Conservation (phyloP, 106 monocot genomes). For the Allium sativum region DNA sequence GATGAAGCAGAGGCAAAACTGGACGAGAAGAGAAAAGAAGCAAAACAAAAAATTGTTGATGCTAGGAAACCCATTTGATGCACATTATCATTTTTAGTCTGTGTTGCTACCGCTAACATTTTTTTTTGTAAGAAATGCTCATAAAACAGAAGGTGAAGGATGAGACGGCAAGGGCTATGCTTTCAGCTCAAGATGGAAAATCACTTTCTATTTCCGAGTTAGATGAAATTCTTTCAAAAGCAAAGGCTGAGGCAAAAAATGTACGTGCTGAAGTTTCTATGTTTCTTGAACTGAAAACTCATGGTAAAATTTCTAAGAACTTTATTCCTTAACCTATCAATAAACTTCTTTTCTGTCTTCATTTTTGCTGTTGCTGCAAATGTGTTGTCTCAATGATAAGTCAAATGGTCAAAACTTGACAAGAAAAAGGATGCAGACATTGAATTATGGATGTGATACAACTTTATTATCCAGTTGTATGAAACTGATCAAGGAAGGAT, state of each 20-base stretch:
- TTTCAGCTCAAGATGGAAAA: conserved; percentile 21
- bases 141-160: conserved; percentile 51
- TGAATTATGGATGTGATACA: too few species aligned
- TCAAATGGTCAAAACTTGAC: not conserved
- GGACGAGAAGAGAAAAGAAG: conserved; percentile 29
- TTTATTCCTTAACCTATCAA: not conserved
- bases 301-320: conserved; percentile 5
- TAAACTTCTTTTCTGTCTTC: not conserved
- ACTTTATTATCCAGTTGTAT: too few species aligned
- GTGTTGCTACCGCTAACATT: not conserved
- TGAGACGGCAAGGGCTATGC: conserved; percentile 37
- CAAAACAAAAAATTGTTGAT: conserved; percentile 19
- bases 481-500: too few species aligned
- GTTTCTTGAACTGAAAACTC: conserved; percentile 16
- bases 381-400: conserved; percentile 7
- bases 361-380: not conserved
- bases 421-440: not conserved
- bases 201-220: conserved; percentile 27
- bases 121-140: conserved; percentile 27
- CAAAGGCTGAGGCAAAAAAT: conserved; percentile 30
- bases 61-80: conserved; percentile 38
- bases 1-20: conserved; percentile 32
- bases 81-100: not conserved
- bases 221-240: conserved; percentile 28
- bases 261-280: conserved; percentile 29